phyloP scores from a whole-genome alignment of 164 flowering plant species.

The Amborella trichopoda region DNA sequence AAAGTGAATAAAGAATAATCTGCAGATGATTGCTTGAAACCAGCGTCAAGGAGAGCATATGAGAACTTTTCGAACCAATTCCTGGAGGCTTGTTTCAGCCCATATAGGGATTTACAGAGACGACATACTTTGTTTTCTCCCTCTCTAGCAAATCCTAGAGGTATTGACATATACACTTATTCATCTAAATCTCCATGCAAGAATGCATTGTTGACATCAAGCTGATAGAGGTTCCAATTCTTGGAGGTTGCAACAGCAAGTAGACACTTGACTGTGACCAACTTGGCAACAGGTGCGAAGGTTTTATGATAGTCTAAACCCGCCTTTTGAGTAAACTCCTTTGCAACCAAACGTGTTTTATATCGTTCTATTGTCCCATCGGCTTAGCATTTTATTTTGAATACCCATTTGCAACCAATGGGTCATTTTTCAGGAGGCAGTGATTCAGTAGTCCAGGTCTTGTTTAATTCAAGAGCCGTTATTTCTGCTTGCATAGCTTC shows the following conservation, averaged over 20 bases:
- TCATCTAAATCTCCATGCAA: background rate
- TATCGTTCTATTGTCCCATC: background rate
- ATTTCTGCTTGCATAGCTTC: constrained; percentile 1
- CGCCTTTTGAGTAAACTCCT: background rate
- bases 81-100: background rate
- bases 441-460: background rate
- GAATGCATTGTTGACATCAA: constrained; percentile 1
- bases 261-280: background rate
- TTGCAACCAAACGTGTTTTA: background rate
- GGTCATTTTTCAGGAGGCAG: background rate
- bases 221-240: background rate
- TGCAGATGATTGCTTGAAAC: background rate
- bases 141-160: background rate
- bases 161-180: background rate
- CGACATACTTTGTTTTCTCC: background rate
- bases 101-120: background rate
- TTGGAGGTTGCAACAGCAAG: background rate
- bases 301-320: background rate
- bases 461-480: background rate
- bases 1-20: background rate
- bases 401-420: background rate
- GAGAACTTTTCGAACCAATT: background rate
- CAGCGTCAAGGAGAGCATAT: background rate
- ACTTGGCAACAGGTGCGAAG: background rate
- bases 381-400: background rate